Conservation (phyloP, 2,329 filamentous ascomycete genomes). For the Aspergillus pseudoviridinutans region DNA sequence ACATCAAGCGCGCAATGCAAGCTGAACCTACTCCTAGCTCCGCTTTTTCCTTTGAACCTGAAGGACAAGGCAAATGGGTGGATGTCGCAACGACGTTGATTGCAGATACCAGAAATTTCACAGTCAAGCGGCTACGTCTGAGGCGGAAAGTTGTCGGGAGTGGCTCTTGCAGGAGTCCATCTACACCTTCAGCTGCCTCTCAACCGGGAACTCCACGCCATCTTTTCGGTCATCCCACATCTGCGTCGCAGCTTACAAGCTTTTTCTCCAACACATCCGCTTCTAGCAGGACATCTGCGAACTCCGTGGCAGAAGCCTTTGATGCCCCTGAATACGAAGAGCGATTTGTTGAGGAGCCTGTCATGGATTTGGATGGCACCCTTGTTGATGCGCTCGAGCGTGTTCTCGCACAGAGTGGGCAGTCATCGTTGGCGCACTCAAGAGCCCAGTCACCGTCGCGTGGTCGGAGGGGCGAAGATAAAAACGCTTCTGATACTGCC, state of each 20-base stretch:
- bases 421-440: slow-evolving; percentile 40
- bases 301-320: slow-evolving; percentile 14
- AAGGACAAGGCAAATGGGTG: slow-evolving; percentile 48
- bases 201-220: slow-evolving; percentile 24
- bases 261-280: slow-evolving; percentile 23
- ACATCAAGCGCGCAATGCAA: slow-evolving; percentile 55
- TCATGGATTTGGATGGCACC: slow-evolving; percentile 57
- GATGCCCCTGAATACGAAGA: slow-evolving; percentile 42
- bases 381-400: slow-evolving; percentile 56
- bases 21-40: slow-evolving; percentile 46
- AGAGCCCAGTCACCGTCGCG: slow-evolving; percentile 40
- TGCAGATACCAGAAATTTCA: slow-evolving; percentile 52
- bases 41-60: slow-evolving; percentile 32
- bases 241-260: slow-evolving; percentile 23
- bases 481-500: slow-evolving; percentile 15
- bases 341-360: slow-evolving; percentile 49
- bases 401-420: slow-evolving; percentile 45
- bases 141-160: slow-evolving; percentile 41
- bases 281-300: slow-evolving; percentile 21
- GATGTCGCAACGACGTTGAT: slow-evolving; percentile 56
- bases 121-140: slow-evolving; percentile 54
- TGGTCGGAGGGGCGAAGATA: slow-evolving; percentile 30
- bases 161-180: slow-evolving; percentile 14
- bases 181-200: slow-evolving; percentile 18
- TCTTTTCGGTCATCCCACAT: slow-evolving; percentile 18